These are phyloP conservation scores for Ensete ventricosum DNA, from an alignment of 176 grass and related monocot species.

Conservation along the genomic window DNA sequence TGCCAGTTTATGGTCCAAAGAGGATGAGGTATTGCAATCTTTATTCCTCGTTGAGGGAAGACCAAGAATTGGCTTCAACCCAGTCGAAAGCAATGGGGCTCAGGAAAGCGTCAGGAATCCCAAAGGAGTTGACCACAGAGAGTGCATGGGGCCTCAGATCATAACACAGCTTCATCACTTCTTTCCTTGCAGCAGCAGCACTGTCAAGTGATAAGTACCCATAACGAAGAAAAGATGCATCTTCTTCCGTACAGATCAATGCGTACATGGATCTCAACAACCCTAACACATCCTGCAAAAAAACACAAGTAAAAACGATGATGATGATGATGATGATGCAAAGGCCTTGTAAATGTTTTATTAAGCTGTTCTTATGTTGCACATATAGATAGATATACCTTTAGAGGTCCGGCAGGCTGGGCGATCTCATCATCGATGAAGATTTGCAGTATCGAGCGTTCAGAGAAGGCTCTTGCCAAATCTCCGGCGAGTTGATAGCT, in stretches of 20 bases:
- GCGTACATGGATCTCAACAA: constrained; percentile 78
- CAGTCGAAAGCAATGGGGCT: constrained; percentile 93
- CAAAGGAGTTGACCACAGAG: constrained; percentile 66
- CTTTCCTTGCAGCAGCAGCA: constrained; percentile 53
- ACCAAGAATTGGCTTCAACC: constrained; percentile 67
- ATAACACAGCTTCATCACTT: constrained; percentile 49
- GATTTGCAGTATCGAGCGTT: constrained; percentile 61
- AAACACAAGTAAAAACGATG: too few relatives aligned
- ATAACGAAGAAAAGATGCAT: constrained; percentile 71
- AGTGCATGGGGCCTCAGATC: constrained; percentile 74
- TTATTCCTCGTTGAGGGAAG: constrained; percentile 35
- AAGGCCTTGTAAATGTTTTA: background rate
- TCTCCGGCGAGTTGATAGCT: constrained; percentile 89
- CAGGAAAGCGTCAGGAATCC: constrained; percentile 77
- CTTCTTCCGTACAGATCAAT: constrained; percentile 69
- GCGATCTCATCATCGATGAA: constrained; percentile 64
- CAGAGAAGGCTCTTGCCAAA: constrained; percentile 77
- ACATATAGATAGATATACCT: constrained; percentile 31
- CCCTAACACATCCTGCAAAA: constrained; percentile 53
- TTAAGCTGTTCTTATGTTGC: too few relatives aligned
- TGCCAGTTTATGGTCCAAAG: too few relatives aligned
- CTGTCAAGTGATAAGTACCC: constrained; percentile 51
- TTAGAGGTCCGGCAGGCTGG: constrained; percentile 36
- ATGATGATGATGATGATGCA: background rate
- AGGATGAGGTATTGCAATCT: too few relatives aligned